Base-by-base conservation (phyloP, 1,284 basidiomycete species). In the Moesziomyces globuligerus region DNA sequence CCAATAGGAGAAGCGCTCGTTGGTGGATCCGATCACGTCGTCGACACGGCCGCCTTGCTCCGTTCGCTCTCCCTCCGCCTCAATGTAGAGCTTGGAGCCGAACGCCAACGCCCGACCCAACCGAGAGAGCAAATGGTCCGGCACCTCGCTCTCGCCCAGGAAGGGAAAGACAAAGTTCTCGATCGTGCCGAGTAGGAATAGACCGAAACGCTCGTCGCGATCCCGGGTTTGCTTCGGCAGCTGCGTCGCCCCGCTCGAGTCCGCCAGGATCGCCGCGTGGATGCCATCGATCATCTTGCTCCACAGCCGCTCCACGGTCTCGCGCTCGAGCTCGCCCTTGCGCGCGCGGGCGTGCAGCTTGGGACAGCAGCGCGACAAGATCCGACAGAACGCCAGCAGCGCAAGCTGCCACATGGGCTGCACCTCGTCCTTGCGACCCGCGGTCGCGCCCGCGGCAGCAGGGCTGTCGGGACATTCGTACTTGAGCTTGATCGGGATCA, bases 1-100 rank as follows among this genome's bases (percentile, higher is more conserved):
- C 93, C 94, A 97, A 83, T 93, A 96, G 8, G 91, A 90, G 78
- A 94, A 93, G 9, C 90, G 85, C 82, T 98, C 94, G 44, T 91
- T 86, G 0, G 90, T 88, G 87, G 86, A 24, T 84, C 84, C 50
- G 0, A 41, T 17, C 2, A 70, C 58, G 13, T 65, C 62, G 18
- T 66, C 62, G 3, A 55, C 55, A 24, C 40, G 85, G 72, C 8
- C 64, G 28, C 57, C 48, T 26, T 52, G 43, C 18, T 42, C 55
- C 9, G 57, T 56, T 29, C 58, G 15, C 28, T 5, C 6, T 1
- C 21, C 37, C 15, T 46, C 53, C 4, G 48, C 37, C 25, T 64
- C 47, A 9, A 58, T 59, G 45, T 91, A 90, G 25, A 97, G 83
- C 9, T 85, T 85, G 65, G 92, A 93, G 1, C 91, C 92, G 71